These are phyloP conservation scores for Scleroderma citrinum DNA, from an alignment of 768 basidiomycete genomes.

Conservation along the genomic window DNA sequence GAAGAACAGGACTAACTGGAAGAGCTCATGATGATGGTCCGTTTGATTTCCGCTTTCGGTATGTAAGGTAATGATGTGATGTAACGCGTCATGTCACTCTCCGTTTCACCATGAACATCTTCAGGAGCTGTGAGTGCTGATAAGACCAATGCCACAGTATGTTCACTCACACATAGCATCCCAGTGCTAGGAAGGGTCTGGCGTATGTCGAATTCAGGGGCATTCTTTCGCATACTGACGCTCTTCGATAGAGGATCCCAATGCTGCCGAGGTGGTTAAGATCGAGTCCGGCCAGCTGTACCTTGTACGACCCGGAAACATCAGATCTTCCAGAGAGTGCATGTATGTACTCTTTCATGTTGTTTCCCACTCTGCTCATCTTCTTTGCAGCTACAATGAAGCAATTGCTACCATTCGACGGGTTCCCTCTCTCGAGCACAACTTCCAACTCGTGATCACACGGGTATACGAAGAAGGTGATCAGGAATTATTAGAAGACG, in stretches of 20 bases:
- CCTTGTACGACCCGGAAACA: slow-evolving; percentile 84
- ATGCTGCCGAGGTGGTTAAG: slow-evolving; percentile 92
- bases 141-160: slow-evolving; percentile 4
- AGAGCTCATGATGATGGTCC: background rate
- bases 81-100: slow-evolving; percentile 24
- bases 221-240: slow-evolving; percentile 19
- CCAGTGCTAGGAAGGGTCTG: slow-evolving; percentile 89
- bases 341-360: slow-evolving; percentile 55
- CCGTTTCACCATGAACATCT: slow-evolving; percentile 66
- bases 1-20: background rate
- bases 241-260: slow-evolving; percentile 70
- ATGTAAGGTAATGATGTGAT: slow-evolving; percentile 14
- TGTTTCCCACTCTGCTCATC: background rate
- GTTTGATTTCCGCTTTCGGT: background rate
- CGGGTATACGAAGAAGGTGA: slow-evolving; percentile 96
- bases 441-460: slow-evolving; percentile 91
- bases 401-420: slow-evolving; percentile 93
- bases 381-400: slow-evolving; percentile 73
- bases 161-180: slow-evolving; percentile 14
- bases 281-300: slow-evolving; percentile 88
- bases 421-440: slow-evolving; percentile 67
- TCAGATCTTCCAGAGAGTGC: slow-evolving; percentile 93
- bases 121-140: slow-evolving; percentile 62
- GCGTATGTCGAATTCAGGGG: slow-evolving; percentile 56
- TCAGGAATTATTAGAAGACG: slow-evolving; percentile 89